Conservation (phyloP, 73 alveolate genomes). For the Blepharisma stoltei region DNA sequence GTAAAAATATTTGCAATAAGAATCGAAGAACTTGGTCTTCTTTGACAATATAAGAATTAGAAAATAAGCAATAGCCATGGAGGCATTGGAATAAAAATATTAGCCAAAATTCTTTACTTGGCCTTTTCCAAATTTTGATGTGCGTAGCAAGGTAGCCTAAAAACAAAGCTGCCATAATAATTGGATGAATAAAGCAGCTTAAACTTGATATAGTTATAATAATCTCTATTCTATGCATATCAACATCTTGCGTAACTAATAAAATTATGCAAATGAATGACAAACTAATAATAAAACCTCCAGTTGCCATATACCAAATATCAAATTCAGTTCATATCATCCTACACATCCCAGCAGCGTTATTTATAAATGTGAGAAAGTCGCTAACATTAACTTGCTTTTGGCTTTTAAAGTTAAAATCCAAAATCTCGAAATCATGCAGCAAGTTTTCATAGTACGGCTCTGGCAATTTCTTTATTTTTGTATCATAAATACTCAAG, state of each 20-base stretch:
- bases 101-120: background rate
- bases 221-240: background rate
- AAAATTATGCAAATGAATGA: background rate
- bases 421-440: background rate
- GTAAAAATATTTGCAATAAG: background rate
- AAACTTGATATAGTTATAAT: background rate
- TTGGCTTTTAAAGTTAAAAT: slow-evolving; percentile 15
- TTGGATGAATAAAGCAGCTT: background rate
- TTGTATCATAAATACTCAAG: background rate
- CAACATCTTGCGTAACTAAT: background rate
- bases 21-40: slow-evolving; percentile 26
- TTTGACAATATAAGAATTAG: slow-evolving; percentile 27
- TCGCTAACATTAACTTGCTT: background rate
- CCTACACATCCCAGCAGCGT: slow-evolving; percentile 34
- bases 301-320: slow-evolving; percentile 10
- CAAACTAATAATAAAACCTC: slow-evolving; percentile 19
- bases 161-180: background rate
- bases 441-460: background rate
- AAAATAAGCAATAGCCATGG: slow-evolving; percentile 15
- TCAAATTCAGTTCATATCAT: slow-evolving; percentile 26
- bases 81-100: background rate
- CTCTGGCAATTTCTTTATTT: slow-evolving; percentile 33
- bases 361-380: background rate
- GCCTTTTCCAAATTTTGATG: background rate
- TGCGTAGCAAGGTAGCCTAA: background rate